Evolutionary conservation across 768 basidiomycete genomes (phyloP).

Genomic region (Podaxis rugospora): DNA sequence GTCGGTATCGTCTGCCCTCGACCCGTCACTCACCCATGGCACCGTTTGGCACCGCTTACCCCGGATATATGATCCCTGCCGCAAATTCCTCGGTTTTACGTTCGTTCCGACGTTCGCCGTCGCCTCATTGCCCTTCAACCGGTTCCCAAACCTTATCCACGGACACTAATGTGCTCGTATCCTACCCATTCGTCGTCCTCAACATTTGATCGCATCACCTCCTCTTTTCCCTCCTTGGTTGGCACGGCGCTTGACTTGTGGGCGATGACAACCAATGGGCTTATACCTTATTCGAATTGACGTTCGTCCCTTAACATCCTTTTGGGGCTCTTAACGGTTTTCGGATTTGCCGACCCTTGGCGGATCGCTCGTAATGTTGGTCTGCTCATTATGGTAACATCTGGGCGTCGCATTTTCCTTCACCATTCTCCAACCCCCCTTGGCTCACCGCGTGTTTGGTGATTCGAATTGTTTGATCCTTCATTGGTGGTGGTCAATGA

Average conservation of each 20-base stretch:
- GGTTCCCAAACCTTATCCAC: background rate
- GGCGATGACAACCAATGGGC: background rate
- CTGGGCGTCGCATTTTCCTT: background rate
- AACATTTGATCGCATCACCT: background rate
- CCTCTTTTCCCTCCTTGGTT: background rate
- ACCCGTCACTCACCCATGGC: no score
- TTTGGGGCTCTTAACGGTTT: background rate
- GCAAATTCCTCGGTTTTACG: no score
- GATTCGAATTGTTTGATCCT: background rate
- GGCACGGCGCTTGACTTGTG: background rate
- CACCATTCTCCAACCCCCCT: background rate
- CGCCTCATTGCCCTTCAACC: background rate
- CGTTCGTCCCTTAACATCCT: background rate
- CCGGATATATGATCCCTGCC: no score
- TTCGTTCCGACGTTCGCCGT: no score
- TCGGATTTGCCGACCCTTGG: background rate
- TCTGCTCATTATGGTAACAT: background rate
- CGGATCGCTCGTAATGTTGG: background rate
- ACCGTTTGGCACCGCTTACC: no score
- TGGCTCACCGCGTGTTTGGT: background rate
- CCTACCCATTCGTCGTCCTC: background rate
- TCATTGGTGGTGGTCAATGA: background rate
- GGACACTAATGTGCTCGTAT: background rate
- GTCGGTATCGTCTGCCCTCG: no score
- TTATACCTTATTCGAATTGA: background rate